Evolutionary conservation across 2,329 filamentous ascomycete species (phyloP), one percentile per base, ranked within the genome.

Genomic region (Venturia pyrina): DNA sequence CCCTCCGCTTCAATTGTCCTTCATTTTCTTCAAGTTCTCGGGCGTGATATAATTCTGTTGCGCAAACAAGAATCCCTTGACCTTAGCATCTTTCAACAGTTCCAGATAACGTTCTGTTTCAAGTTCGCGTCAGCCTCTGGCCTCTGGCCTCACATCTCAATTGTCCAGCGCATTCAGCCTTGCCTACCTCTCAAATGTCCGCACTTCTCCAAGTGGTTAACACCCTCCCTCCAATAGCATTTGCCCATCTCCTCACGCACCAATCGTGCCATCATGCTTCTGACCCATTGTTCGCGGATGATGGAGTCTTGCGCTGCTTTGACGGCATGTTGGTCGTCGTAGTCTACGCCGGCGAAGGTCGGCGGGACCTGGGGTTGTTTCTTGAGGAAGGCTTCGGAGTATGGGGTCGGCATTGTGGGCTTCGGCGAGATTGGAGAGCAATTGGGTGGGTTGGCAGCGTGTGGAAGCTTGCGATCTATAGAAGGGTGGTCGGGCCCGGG

Each of bases 201-300:
- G 77, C 90, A 95, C 80, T 93, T 95, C 83, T 93, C 90, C 76
- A 95, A 78, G 76, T 95, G 90, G 78, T 95, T 95, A 70, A 93
- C 89, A 66, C 90, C 91, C 79, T 95, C 89, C 71, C 86, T 83
- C 78, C 87, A 86, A 79, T 95, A 95, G 82, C 90, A 95, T 81
- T 91, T 93, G 78, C 87, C 84, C 80, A 95, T 81, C 81, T 95
- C 90, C 76, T 93, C 89, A 69, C 89, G 82, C 65, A 95, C 89
- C 69, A 95, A 79, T 68, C 90, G 83, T 66, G 89, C 89, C 90
- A 93, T 95, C 90, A 95, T 95, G 76, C 88, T 87, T 76, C 86
- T 87, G 67, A 95, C 89, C 91, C 91, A 95, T 81, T 95, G 90
- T 80, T 95, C 90, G 69, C 90, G 84, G 72, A 95, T 85, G 66